phyloP scores from a whole-genome alignment of 768 basidiomycete species.

The Phanerochaete carnosa region DNA sequence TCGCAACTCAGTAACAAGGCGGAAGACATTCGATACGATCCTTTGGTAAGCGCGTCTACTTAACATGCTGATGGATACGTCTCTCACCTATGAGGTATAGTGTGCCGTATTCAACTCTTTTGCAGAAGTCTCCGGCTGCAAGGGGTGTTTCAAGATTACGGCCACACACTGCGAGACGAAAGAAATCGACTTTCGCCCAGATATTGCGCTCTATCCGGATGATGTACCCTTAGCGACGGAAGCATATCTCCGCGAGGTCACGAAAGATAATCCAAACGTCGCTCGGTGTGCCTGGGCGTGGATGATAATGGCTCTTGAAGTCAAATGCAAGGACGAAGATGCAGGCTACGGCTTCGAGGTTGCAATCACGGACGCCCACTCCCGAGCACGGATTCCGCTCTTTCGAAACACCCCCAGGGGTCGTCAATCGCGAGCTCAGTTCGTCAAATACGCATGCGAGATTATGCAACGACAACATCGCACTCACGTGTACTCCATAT shows the following conservation, averaged over 20 bases:
- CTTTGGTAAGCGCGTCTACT: no score
- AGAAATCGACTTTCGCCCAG: not conserved
- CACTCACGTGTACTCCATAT: not conserved
- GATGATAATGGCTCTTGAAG: not conserved
- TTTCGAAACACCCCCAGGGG: not conserved
- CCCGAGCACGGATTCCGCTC: not conserved
- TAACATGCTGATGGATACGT: no score
- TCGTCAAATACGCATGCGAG: not conserved
- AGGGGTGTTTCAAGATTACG: not conserved
- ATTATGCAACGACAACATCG: not conserved
- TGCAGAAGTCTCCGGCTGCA: no score
- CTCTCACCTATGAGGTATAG: not conserved
- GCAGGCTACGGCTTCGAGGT: not conserved
- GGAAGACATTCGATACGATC: not conserved
- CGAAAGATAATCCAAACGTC: not conserved
- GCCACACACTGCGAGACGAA: not conserved
- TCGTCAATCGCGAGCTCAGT: not conserved
- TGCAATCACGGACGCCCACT: no score
- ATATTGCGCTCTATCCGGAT: not conserved
- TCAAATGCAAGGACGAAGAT: not conserved
- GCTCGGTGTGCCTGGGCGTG: not conserved
- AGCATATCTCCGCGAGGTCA: not conserved
- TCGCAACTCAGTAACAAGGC: not conserved
- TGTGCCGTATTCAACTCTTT: not conserved
- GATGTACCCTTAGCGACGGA: not conserved